Evolutionary conservation across 208 protist species (phyloP).

Genomic region (Herpetomonas samuelpessoai): DNA sequence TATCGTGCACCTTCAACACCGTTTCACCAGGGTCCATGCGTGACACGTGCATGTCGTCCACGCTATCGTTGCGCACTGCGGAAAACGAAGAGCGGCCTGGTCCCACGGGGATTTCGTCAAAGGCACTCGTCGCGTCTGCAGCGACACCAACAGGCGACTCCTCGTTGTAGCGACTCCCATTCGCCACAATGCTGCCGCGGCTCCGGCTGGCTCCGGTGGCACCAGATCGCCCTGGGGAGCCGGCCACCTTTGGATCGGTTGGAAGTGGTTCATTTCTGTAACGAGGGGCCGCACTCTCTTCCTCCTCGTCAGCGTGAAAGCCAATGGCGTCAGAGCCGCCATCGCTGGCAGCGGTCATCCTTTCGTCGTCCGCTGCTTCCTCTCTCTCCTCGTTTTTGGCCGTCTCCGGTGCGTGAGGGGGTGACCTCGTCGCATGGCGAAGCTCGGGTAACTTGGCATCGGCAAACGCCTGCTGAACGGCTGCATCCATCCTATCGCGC

Average conservation of each 20-base stretch:
- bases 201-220: too few species aligned
- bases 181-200: background rate
- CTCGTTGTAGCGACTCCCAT: background rate
- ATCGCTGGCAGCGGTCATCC: too few species aligned
- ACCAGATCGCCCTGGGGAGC: background rate
- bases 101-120: background rate
- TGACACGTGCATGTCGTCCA: background rate
- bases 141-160: background rate
- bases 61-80: constrained; percentile 4
- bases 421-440: background rate
- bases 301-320: background rate
- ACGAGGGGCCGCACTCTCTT: too few species aligned
- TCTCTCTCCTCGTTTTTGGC: background rate
- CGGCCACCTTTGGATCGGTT: background rate
- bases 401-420: background rate
- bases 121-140: background rate
- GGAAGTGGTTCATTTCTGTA: too few species aligned
- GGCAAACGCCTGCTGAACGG: constrained; percentile 51
- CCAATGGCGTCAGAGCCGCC: background rate
- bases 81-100: background rate
- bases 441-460: constrained; percentile 42
- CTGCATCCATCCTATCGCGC: constrained; percentile 67
- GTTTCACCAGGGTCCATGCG: background rate
- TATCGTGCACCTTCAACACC: background rate
- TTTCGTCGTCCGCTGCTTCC: background rate